phyloP scores from a whole-genome alignment of 1,284 basidiomycete species.

The Termitomyces sp. region DNA sequence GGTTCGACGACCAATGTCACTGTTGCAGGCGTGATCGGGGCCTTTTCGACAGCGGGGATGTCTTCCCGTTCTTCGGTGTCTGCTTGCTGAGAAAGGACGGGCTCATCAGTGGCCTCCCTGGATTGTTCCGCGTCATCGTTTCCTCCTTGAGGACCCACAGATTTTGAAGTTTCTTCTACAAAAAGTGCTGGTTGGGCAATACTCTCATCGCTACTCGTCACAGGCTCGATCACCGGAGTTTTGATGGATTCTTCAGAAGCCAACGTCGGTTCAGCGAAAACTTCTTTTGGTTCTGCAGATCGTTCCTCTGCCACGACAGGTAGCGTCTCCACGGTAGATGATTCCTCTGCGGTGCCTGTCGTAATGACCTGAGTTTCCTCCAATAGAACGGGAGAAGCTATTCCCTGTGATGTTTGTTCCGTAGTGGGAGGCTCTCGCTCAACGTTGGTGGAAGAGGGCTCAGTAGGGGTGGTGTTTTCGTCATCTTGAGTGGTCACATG shows the following conservation, averaged over 20 bases:
- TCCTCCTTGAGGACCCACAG: neutral
- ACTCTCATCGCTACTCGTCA: neutral
- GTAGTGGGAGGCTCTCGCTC: neutral
- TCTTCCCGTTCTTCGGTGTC: neutral
- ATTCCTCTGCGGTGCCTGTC: neutral
- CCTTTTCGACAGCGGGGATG: neutral
- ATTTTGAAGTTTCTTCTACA: neutral
- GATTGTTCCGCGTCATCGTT: neutral
- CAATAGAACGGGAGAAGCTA: neutral
- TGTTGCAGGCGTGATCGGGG: neutral
- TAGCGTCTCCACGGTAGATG: neutral
- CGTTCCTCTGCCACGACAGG: neutral
- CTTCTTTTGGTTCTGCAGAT: neutral
- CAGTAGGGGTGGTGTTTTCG: neutral
- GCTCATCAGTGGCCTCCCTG: neutral
- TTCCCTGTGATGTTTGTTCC: neutral
- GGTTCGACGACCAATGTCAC: neutral
- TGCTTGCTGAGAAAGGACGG: neutral
- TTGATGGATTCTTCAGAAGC: neutral
- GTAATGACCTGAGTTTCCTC: neutral
- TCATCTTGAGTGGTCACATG: neutral
- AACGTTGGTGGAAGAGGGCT: neutral
- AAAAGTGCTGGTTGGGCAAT: neutral
- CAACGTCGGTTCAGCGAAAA: neutral
- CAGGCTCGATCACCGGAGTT: neutral